phyloP scores from a whole-genome alignment of 2,329 filamentous ascomycete species.

The Ophiosphaerella korrae region DNA sequence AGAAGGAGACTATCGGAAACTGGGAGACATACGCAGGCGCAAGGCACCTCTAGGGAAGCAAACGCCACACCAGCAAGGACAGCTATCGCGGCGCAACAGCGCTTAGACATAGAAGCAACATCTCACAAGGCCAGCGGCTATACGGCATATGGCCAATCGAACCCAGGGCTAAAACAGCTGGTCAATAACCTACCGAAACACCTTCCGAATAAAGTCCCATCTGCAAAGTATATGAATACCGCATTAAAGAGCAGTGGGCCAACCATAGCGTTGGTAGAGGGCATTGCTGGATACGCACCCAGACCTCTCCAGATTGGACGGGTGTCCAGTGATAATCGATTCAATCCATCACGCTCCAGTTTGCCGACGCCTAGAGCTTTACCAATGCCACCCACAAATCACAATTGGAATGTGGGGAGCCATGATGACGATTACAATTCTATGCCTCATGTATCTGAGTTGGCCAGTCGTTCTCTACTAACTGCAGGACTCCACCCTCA shows the following conservation, averaged over 20 bases:
- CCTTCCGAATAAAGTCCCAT: conserved; percentile 16
- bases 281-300: conserved; percentile 1
- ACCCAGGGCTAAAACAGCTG: not conserved
- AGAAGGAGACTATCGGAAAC: conserved; percentile 25
- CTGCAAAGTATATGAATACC: conserved; percentile 26
- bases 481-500: too few relatives aligned
- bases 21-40: not conserved
- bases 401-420: too few relatives aligned
- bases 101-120: not conserved
- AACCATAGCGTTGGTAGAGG: conserved; percentile 3
- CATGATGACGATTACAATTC: conserved; percentile 8
- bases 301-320: conserved; percentile 19
- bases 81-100: not conserved
- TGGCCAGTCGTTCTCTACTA: too few relatives aligned
- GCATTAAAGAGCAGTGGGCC: conserved; percentile 19
- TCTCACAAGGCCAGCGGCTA: too few relatives aligned
- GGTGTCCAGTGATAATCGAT: not conserved
- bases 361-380: not conserved
- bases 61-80: not conserved
- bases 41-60: not conserved
- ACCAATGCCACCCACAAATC: too few relatives aligned
- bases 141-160: not conserved
- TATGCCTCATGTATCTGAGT: conserved; percentile 5
- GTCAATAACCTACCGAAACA: not conserved
- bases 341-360: not conserved